A percentile compares a stretch with the other conserved stretches of the same genome.
phyloP scores from a whole-genome alignment of 2,329 filamentous ascomycete species.

The Akanthomyces dipterigenus region DNA sequence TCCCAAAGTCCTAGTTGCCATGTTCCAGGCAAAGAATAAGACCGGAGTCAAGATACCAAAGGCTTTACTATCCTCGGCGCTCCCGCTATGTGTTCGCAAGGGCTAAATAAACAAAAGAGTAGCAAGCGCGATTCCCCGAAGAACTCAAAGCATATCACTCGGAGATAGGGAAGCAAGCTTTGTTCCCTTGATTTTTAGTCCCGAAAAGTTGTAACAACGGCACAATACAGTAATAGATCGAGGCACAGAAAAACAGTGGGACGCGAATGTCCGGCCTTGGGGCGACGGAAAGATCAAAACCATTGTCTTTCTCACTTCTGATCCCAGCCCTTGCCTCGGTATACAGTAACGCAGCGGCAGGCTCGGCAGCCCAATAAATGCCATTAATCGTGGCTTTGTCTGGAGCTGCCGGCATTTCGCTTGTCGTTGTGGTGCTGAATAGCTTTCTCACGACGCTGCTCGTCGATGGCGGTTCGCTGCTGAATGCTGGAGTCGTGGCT shows the following conservation, averaged over 20 bases:
- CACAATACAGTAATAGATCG: slow-evolving; percentile 11
- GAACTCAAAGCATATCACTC: neutral
- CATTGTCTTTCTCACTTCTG: neutral
- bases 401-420: slow-evolving; percentile 26
- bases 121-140: neutral
- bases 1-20: slow-evolving; percentile 4
- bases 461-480: slow-evolving; percentile 82
- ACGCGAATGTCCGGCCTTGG: slow-evolving; percentile 3
- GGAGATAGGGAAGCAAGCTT: neutral
- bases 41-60: slow-evolving; percentile 1
- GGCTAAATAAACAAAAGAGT: neutral
- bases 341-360: slow-evolving; percentile 8
- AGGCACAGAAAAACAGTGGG: slow-evolving; percentile 12
- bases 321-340: slow-evolving; percentile 3
- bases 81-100: neutral
- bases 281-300: slow-evolving; percentile 2
- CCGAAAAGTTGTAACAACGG: slow-evolving; percentile 5
- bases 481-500: slow-evolving; percentile 94
- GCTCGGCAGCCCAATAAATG: neutral
- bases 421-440: slow-evolving; percentile 40
- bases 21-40: slow-evolving; percentile 15
- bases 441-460: slow-evolving; percentile 81
- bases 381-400: slow-evolving; percentile 27
- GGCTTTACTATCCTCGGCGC: neutral
- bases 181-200: neutral